Base-by-base conservation (phyloP, 108 stramenopile species). In the Discostella pseudostelligera region DNA sequence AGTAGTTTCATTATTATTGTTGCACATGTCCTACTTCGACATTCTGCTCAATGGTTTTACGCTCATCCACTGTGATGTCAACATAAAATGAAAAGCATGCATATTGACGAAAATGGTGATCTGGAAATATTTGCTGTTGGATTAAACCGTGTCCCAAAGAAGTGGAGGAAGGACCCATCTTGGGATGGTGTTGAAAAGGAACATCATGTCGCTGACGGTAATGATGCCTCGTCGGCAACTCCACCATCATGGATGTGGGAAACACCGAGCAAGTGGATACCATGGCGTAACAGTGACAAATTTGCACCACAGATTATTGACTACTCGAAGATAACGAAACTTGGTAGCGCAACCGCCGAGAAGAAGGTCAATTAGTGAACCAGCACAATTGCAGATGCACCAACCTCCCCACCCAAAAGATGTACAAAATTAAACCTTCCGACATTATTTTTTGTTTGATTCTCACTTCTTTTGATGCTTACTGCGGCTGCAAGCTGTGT, bases 81-180 rank as follows among this genome's bases (percentile, higher is more conserved):
- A 19, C 5, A 32, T 5, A 4, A 3, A 32, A 4, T 32, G 32
- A 37, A 56, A 56, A 56, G 55, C 28, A 56, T 56, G 55, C 55
- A 56, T 35, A 60, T 81, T 24, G 66, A 69, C 24, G 51, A 68
- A 21, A 59, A 79, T 16, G 85, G 85, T 13, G 85, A 86, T 28
- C 65, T 86, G 13, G 78, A 83, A 54, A 69, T 82, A 9, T 86
- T 69, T 65, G 72, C 69, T 11, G 70, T 86, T 46, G 85, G 85
- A 11, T 53, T 86, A 21, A 65, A 81, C 47, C 72, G 82, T 16
- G 85, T 86, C 19, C 85, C 85, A 48, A 81, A 71, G 39, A 43
- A 51, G 28, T 84, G 85, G 83, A 62, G 56, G 6, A 70, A 66
- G 36, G 82, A 84, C 63, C 78, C 81, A 0, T 37, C 37, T 3